Evolutionary conservation across 1,284 basidiomycete species (phyloP), one percentile per base, ranked within the genome.

Genomic region (Naganishia sp.): DNA sequence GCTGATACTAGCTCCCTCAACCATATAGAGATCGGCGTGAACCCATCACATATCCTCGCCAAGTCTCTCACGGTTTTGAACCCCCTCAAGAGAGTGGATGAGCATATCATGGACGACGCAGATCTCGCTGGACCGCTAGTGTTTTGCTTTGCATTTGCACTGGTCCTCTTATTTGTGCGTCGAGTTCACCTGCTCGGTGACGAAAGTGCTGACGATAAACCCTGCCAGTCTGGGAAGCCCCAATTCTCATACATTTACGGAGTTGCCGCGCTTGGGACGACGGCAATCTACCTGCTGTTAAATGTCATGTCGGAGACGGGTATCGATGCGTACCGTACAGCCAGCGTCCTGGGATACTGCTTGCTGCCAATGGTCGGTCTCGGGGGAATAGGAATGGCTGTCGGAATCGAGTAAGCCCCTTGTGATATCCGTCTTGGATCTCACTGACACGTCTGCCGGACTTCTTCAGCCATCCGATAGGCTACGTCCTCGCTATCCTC

Each of bases 201-300:
- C n/a, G 7, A 21, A 11, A n/a, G 36, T n/a, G 39, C 23, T 39
- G n/a, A 13, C n/a, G 7, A 13, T 39, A 13, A 13, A 7, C 16
- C 5, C 6, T 53, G 15, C 10, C 77, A 98, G 94, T 94, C 93
- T 16, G 96, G 96, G 69, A 98, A 97, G 83, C 92, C 93, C 9
- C 96, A 98, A 78, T 99, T 99, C 80, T 94, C 92, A 36, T 98
- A 98, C 80, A 98, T 99, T 71, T 99, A 99, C 79, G 96, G 96
- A 57, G 92, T 99, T 69, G 95, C 91, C 55, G 85, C 98, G 15
- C 86, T 99, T 72, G 96, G 96, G 61, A 93, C 90, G 3, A 84
- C 87, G n/a, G 93, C 93, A 44, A 90, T 99, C 75, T 99, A 99
- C 83, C 86, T 88, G 53, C 88, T 99, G 64, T 86, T 99, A 73